phyloP scores from a whole-genome alignment of 2,329 filamentous ascomycete genomes.

The Pestalotiopsis sp. region DNA sequence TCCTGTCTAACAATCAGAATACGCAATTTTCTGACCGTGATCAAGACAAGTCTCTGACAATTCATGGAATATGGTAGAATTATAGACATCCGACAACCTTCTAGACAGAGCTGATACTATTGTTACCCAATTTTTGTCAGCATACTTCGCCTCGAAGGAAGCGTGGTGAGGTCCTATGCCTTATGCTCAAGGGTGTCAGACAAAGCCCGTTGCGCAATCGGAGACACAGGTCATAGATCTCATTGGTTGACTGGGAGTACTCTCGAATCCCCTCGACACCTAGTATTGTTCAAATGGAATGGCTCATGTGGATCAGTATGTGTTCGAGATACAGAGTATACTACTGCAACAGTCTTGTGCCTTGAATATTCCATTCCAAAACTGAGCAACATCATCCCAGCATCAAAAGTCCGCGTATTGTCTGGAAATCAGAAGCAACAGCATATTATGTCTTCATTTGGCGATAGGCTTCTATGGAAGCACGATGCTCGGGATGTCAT shows the following conservation, averaged over 20 bases:
- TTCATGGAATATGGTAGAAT: too few relatives aligned
- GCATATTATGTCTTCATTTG: not conserved
- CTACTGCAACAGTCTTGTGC: not conserved
- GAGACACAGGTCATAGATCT: not conserved
- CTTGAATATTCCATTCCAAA: not conserved
- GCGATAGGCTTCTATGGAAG: not conserved
- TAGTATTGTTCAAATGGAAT: not conserved
- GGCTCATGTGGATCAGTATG: not conserved
- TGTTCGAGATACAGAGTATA: not conserved
- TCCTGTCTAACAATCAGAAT: not conserved
- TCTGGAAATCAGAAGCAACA: not conserved
- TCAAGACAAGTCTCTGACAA: not conserved
- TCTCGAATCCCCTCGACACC: not conserved
- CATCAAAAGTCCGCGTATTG: not conserved
- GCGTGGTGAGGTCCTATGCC: too few relatives aligned
- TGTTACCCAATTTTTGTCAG: too few relatives aligned
- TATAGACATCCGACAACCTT: too few relatives aligned
- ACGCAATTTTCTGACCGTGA: not conserved
- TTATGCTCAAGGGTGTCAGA: too few relatives aligned
- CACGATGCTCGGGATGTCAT: not conserved
- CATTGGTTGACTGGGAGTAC: not conserved
- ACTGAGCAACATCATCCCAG: not conserved
- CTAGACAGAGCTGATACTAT: too few relatives aligned
- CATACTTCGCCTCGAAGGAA: too few relatives aligned
- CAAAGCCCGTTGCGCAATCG: not conserved